phyloP scores from a whole-genome alignment of 177 flowering plant genomes.

The Telopea speciosissima region DNA sequence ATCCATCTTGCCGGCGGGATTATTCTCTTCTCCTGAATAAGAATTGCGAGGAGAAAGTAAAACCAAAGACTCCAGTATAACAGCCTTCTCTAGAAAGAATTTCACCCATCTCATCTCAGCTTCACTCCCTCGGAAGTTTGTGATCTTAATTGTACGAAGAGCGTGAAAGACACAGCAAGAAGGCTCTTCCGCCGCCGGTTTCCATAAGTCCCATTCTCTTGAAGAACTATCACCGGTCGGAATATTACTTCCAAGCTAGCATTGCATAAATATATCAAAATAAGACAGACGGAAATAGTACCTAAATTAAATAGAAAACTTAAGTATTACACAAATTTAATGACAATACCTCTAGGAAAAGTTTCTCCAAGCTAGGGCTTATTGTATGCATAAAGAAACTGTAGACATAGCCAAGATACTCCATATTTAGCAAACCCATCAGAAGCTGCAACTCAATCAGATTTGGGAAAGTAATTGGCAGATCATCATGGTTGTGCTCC shows the following conservation, averaged over 20 bases:
- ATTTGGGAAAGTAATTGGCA: conserved; percentile 5
- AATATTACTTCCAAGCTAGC: neutral
- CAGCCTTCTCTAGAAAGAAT: conserved; percentile 10
- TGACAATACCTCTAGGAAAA: conserved; percentile 9
- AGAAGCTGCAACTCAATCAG: conserved; percentile 10
- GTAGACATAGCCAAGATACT: neutral
- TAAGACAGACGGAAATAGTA: too few relatives aligned
- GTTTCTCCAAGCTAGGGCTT: conserved; percentile 7
- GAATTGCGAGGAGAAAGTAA: conserved; percentile 5
- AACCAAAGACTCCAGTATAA: conserved; percentile 7
- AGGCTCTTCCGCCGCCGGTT: neutral
- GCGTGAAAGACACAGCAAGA: neutral
- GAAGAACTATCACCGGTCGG: neutral
- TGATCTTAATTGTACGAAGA: conserved; percentile 11
- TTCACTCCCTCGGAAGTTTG: neutral
- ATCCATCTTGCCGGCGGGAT: neutral
- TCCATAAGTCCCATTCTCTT: neutral
- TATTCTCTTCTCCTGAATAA: neutral
- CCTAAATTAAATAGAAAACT: too few relatives aligned
- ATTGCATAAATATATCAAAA: too few relatives aligned
- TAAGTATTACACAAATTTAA: neutral
- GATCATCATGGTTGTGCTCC: neutral
- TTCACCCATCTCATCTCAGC: conserved; percentile 8
- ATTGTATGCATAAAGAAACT: neutral
- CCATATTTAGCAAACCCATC: neutral